Base-by-base conservation (phyloP, 805 yeast genomes). In the Hanseniaspora valbyensis region DNA sequence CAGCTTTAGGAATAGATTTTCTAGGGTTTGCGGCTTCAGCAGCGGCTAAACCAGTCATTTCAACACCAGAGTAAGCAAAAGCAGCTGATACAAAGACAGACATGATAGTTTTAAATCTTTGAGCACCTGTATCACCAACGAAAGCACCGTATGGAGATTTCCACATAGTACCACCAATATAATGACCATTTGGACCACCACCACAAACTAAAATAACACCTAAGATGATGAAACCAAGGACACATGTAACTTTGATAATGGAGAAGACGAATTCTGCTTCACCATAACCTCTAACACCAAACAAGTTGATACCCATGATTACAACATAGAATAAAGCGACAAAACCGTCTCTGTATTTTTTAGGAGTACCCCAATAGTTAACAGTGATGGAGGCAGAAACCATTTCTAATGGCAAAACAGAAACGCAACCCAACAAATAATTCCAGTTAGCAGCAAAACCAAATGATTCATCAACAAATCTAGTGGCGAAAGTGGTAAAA, bases 361-460 rank as follows among this genome's bases (percentile, higher is more conserved):
- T 64, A 3, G 67, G 66, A 3, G 70, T 63, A 16, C 66, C 65
- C 80, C 81, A 76, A 57, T 65, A 76, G 42, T 69, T 68, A 49
- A 76, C 74, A 0, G 79, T 74, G 61, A 76, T 68, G 2, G 78
- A 66, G 1, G 79, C 78, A 19, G 78, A 76, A 49, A 74, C 72
- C 49, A 75, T 64, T 57, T 76, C 80, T 52, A 72, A 58, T 2
- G 80, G 80, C 21, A 76, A 58, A 24, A 71, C 68, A 30, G 74
- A 71, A 28, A 75, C 56, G 76, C 78, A 74, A 57, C 73, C 72
- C 58, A 75, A 64, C 54, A 71, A 72, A 57, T 76, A 76, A 57
- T 73, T 77, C 73, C 77, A 74, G 52, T 80, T 81, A 61, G 72
- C 68, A 6, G 83, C 81, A 59, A 76, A 79, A 28, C 82, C 84